Evolutionary conservation across 768 basidiomycete genomes (phyloP), one percentile per base, ranked within the genome.

Genomic region (Russula ochroleuca): DNA sequence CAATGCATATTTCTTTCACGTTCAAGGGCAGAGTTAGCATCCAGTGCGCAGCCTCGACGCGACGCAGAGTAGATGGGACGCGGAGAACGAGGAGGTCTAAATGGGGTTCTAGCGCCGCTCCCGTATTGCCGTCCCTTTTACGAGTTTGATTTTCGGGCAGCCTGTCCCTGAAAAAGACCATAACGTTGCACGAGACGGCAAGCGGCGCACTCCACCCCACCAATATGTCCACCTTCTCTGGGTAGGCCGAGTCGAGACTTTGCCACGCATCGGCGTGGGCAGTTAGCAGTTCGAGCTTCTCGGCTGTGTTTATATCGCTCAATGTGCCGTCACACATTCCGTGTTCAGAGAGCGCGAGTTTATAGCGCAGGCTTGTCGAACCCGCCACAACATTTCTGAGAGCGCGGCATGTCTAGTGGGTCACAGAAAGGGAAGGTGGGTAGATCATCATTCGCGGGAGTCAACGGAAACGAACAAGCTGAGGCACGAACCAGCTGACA

Each of bases 321-420:
- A 19, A 40, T 0, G 9, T n/a, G 41, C 37, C 48, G 19, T 65
- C 64, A 5, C 64, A 65, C 64, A 65, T 61, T 25, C 64, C 54
- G 15, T 61, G 19, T 31, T 61, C 10, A 14, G 48, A 49, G 28
- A 65, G 48, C 4, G 53, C 59, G 15, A 65, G 53, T n/a, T 65
- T 65, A 49, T 65, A 61, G 33, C 54, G 64, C 5, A 65, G 41
- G 33, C 47, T 50, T 14, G 25, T 43, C 10, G 64, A 65, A 45
- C 13, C 9, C 23, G n/a, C 49, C 23, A 65, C 41, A 9, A 65
- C 31, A 10, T 50, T 40, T 21, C 48, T 43, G 31, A 65, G 38
- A 15, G 49, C 41, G 2, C 41, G 64, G 10, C 64, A 65, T 14
- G 64, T 61, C 64, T 65, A n/a, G 10, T 7, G 4, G 13, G 17